phyloP scores from a whole-genome alignment of 805 yeast genomes.

The Sugiyamaella marilandica region DNA sequence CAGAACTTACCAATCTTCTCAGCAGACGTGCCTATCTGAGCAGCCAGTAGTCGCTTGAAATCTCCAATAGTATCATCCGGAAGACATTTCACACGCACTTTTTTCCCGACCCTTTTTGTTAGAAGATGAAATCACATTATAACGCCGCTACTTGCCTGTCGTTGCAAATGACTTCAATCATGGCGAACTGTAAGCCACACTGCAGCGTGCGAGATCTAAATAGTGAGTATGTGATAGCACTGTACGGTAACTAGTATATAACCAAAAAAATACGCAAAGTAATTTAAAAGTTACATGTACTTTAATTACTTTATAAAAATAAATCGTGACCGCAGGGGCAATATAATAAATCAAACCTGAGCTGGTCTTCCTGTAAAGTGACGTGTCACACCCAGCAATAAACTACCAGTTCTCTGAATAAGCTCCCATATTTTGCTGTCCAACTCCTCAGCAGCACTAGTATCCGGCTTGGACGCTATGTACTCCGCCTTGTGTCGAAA shows the following conservation, averaged over 20 bases:
- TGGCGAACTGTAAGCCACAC: constrained; percentile 24
- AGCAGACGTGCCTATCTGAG: constrained; percentile 74
- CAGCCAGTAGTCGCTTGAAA: constrained; percentile 74
- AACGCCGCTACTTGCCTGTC: constrained; percentile 45
- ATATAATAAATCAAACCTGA: too few relatives aligned
- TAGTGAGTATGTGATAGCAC: too few relatives aligned
- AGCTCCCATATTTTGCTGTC: constrained; percentile 21
- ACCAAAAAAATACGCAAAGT: too few relatives aligned
- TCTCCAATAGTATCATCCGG: constrained; percentile 85
- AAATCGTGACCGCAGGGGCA: too few relatives aligned
- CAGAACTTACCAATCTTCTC: constrained; percentile 42
- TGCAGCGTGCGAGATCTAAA: background rate
- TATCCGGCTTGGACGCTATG: constrained; percentile 7
- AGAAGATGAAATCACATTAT: background rate
- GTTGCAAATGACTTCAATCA: constrained; percentile 71
- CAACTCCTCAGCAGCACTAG: constrained; percentile 19
- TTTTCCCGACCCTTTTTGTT: constrained; percentile 67
- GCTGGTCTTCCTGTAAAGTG: too few relatives aligned
- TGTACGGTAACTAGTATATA: too few relatives aligned
- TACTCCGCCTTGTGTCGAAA: constrained; percentile 31
- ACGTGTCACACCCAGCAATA: too few relatives aligned
- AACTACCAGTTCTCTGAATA: background rate
- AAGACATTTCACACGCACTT: constrained; percentile 78
- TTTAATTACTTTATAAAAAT: too few relatives aligned
- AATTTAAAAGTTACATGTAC: too few relatives aligned